A percentile compares a stretch with the other conserved stretches of the same genome.
phyloP scores from a whole-genome alignment of 2,329 filamentous ascomycete species.

The Tolypocladium inflatum region DNA sequence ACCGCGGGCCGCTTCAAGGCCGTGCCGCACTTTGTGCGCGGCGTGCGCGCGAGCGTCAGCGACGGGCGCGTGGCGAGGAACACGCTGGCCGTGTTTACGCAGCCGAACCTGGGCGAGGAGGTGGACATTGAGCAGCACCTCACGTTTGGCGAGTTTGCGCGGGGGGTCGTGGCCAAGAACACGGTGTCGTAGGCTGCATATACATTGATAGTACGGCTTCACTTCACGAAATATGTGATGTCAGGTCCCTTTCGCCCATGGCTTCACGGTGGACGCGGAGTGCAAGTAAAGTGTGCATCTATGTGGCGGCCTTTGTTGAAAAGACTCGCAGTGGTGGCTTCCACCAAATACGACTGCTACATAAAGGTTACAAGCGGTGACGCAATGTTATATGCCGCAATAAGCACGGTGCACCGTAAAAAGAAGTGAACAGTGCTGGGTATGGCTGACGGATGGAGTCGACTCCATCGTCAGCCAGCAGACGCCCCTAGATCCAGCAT shows the following conservation, averaged over 20 bases:
- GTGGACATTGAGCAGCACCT: constrained; percentile 59
- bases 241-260: neutral
- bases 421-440: neutral
- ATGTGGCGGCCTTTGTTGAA: neutral
- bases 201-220: neutral
- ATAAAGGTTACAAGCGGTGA: neutral
- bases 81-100: constrained; percentile 92
- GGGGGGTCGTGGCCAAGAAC: constrained; percentile 50
- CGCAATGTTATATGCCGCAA: neutral
- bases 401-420: neutral
- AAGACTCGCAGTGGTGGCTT: neutral
- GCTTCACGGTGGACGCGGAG: neutral
- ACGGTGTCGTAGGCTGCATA: constrained; percentile 31
- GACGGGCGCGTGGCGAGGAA: constrained; percentile 60
- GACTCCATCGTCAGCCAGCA: neutral
- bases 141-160: constrained; percentile 69
- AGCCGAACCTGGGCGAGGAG: constrained; percentile 80
- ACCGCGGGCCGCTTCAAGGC: constrained; percentile 87
- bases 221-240: neutral
- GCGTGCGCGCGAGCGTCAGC: constrained; percentile 48
- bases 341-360: neutral
- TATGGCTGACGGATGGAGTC: neutral
- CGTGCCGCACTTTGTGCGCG: constrained; percentile 90
- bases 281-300: neutral
- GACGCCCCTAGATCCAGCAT: neutral